Conservation (phyloP, 202 grass and related monocot species). For the Digitaria exilis region DNA sequence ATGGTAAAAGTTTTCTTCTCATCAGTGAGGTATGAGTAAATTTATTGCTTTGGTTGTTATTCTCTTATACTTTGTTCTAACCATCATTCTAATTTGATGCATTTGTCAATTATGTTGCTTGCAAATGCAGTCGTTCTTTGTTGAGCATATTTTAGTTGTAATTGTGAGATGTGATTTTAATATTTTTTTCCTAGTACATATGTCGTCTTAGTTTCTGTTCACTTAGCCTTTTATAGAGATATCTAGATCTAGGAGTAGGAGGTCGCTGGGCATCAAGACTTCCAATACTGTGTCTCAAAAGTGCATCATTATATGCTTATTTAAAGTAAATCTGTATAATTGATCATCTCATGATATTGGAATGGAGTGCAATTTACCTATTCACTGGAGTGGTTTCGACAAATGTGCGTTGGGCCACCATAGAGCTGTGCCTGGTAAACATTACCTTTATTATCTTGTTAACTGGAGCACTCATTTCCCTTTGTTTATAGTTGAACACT, state of each 20-base stretch:
- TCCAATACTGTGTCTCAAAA: conserved; percentile 7
- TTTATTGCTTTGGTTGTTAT: conserved; percentile 28
- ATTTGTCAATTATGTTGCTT: conserved; percentile 27
- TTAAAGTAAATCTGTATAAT: not conserved
- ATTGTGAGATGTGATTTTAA: not conserved
- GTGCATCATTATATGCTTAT: not conserved
- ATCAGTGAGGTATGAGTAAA: conserved; percentile 59
- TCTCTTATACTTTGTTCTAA: conserved; percentile 23
- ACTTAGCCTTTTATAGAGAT: not conserved
- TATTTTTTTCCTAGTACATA: not conserved
- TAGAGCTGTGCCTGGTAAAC: not conserved
- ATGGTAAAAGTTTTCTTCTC: conserved; percentile 89
- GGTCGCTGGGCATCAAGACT: not conserved
- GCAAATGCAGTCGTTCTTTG: not conserved
- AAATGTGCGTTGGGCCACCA: not conserved
- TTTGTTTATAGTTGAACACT: not conserved
- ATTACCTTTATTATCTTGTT: not conserved
- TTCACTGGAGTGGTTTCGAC: not conserved
- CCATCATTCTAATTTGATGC: conserved; percentile 9
- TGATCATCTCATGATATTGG: no score
- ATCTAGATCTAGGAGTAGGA: not conserved
- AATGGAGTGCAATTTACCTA: not conserved
- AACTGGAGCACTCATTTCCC: not conserved
- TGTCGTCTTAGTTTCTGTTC: not conserved
- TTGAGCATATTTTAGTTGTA: conserved; percentile 7